phyloP scores from a whole-genome alignment of 805 yeast species.

The Metschnikowia proteae region DNA sequence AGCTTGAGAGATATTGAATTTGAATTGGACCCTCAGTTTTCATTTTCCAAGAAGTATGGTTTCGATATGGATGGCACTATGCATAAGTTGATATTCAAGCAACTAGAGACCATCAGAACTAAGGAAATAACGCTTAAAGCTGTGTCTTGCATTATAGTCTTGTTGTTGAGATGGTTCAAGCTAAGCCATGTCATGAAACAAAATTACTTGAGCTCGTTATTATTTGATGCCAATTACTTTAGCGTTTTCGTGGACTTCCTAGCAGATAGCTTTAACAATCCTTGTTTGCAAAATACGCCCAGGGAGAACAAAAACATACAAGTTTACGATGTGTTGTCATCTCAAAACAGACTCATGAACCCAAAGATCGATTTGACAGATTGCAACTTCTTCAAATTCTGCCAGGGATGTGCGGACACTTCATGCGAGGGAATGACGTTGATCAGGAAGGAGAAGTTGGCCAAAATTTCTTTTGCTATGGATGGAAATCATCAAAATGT shows the following conservation, averaged over 20 bases:
- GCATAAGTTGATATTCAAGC: conserved; percentile 29
- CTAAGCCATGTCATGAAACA: conserved; percentile 71
- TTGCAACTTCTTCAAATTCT: conserved; percentile 37
- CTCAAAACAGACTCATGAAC: conserved; percentile 40
- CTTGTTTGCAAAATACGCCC: conserved; percentile 26
- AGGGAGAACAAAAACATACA: conserved; percentile 15
- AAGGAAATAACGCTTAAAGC: conserved; percentile 63
- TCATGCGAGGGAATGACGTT: conserved; percentile 18
- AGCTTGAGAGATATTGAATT: conserved; percentile 33
- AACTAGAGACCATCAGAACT: conserved; percentile 53
- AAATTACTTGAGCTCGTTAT: conserved; percentile 65
- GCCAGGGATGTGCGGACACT: conserved; percentile 18
- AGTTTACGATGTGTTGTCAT: conserved; percentile 32
- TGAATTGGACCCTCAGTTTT: conserved; percentile 33
- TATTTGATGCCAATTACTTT: conserved; percentile 69
- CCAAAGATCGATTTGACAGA: conserved; percentile 32
- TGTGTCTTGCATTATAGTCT: conserved; percentile 47
- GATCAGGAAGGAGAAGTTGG: conserved; percentile 29
- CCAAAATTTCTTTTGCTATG: conserved; percentile 24
- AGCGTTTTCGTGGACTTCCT: conserved; percentile 30
- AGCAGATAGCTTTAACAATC: conserved; percentile 33
- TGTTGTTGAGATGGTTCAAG: conserved; percentile 74
- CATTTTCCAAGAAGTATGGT: conserved; percentile 21
- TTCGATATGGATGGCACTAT: conserved; percentile 7
- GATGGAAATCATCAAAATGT: conserved; percentile 28